Base-by-base conservation (phyloP, 768 basidiomycete genomes). In the Russula ochroleuca region DNA sequence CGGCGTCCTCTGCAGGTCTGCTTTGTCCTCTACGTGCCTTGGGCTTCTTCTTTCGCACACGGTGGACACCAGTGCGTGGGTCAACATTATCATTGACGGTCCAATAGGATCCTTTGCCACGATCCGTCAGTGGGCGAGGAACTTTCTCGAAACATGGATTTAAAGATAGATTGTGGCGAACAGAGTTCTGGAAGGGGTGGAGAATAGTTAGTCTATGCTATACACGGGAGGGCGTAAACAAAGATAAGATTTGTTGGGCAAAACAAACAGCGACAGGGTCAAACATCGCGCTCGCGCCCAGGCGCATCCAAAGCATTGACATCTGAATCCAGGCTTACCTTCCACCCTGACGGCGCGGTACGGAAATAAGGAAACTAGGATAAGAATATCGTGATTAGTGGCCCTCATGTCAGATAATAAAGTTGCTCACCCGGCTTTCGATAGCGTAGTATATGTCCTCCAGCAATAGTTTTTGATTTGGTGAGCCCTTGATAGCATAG, bases 381-480 rank as follows among this genome's bases (percentile, higher is more conserved):
- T 41, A 59, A 60, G 59, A 50, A 57, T 58, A 48, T 52, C 69
- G 38, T 66, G 28, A 49, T 65, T 73, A 61, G 71, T 63, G 35
- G 61, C 59, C 62, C 64, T 37, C 21, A 35, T 33, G 49, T 28
- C 31, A n/a, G 47, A 38, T 37, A 47, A 57, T 54, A 49, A 51
- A n/a, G 23, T 33, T 51, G 81, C 87, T 72, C 75, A 92, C 90
- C 70, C 90, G 82, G 57, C 89, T 91, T 75, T 92, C 91, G 66
- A 94, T 92, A 17, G 91, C 91, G 75, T 92, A 93, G 74, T 94
- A 94, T 59, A 94, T 93, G 74, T 94, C 91, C 77, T 94, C 91
- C 57, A 94, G 77, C 59, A 94, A 77, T 61, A 94, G 74, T 72
- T 90, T 92, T 75, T 90, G 88, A 72, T 88, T 92, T 45, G 91